Base-by-base conservation (phyloP, 352 stramenopile species). In the Globisporangium recalcitrans region DNA sequence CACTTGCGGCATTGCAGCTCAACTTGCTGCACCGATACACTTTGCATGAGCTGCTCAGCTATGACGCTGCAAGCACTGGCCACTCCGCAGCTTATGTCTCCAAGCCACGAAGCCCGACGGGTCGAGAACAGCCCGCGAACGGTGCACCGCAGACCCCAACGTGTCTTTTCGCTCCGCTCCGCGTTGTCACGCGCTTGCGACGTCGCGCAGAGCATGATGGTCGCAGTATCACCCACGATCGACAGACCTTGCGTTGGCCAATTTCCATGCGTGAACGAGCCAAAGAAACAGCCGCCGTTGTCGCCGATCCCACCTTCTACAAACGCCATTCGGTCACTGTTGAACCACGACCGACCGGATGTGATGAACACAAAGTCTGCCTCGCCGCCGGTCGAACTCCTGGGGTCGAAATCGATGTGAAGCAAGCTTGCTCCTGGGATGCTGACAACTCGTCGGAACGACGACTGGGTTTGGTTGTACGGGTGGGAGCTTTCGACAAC, bases 331-430 rank as follows among this genome's bases (percentile, higher is more conserved):
- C 78, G 74, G 57, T 87, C 78, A 4, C 75, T 73, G 63, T 85
- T 77, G 53, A 85, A 80, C 76, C 75, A 87, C 38, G 73, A 74
- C 44, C 82, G 52, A 6, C 80, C 80, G 40, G 77, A 74, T 10
- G 72, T 88, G 16, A 92, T 75, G 21, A 84, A 77, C 16, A 90
- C 74, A 46, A 89, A 87, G 62, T 92, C 82, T 19, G 72, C 73
- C 59, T 87, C 75, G 47, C 75, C 71, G 5, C 75, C 69, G 22
- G 83, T 93, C 40, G 72, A 73, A 34, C 75, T 89, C 5, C 73
- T 74, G 42, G 71, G 68, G 21, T 93, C 83, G 63, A 93, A 93
- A 24, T 86, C 72, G 40, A 90, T 86, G 31, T 85, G 78, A 8
- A 93, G 52, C 14, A 75, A 66, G 7, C 57, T 78, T 2, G 83